Evolutionary conservation across 345 rosid genomes (phyloP), one percentile per base, ranked within the genome.

Genomic region (Ricinus communis): DNA sequence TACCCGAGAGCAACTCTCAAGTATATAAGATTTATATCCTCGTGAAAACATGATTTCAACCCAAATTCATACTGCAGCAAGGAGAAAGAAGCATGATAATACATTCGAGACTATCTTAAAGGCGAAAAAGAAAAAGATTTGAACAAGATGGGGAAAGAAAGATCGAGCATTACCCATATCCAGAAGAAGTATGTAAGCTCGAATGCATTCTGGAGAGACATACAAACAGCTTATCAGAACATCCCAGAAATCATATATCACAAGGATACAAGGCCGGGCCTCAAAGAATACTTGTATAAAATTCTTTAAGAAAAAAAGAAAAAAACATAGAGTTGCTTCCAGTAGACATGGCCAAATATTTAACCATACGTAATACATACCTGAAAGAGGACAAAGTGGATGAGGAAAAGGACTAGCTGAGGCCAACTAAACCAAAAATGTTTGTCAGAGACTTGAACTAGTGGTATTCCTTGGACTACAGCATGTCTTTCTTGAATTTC

Each of bases 161-260:
- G 68, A 66, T 59, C 43, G 21, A 49, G 0, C 55, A 45, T 82
- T 88, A 94, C 97, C 97, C 93, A 88, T 79, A 86, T 87, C 99
- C 98, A 93, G 57, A 96, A 82, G 90, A 93, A 89, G 80, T 93
- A 91, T 27, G 98, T 96, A 60, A 96, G 83, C 82, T 96, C 99
- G 62, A 96, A 93, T 9, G 99, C 99, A 74, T 96, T 96, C 98
- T 96, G 84, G 36, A 72, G 41, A 72, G 24, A 67, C 13, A 71
- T 25, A 21, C 13, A 69, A 6, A 62, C 11, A 54, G 45, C 38
- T 62, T 30, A 71, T 82, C 73, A 76, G 61, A 61, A 62, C 63
- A 59, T 51, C 38, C 33, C 11, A 24, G 33, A 21, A 24, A 30
- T 49, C 52, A 38, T 52, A 52, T n/a, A n/a, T n/a, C n/a, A n/a